Base-by-base conservation (phyloP, 768 basidiomycete species). In the Podaxis sp. region DNA sequence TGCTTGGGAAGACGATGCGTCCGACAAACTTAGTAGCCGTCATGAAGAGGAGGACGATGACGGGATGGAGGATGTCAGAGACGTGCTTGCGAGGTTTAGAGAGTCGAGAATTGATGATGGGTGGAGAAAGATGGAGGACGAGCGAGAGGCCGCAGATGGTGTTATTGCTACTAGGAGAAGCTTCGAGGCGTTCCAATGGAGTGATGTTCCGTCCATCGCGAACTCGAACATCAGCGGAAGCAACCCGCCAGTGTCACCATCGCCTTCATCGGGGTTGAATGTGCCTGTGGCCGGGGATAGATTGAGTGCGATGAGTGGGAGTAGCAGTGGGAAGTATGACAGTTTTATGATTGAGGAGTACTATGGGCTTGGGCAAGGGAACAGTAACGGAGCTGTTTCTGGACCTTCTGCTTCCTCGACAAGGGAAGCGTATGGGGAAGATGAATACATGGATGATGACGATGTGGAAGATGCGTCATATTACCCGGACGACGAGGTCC, bases 51-150 rank as follows among this genome's bases (percentile, higher is more conserved):
- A 61, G 25, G 63, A 55, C 2, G 60, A 59, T 4, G 36, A 61
- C 29, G 40, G 11, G 38, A 50, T 50, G 58, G 58, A 63, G n/a
- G 61, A 57, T 52, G 53, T 65, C 13, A 56, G 61, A 27, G 65
- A 40, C 2, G 63, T 66, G 27, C 38, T 66, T 29, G 59, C 63
- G 43, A 57, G 59, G 59, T 66, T 63, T 56, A 55, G 49, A 36
- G 65, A 60, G 25, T 58, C 65, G 37, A 62, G 55, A 13, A 38
- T 63, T 49, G 56, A 63, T 15, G 52, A 55, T 55, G 52, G 6
- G 22, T 37, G 38, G 58, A 60, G 22, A 52, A 46, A 43, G 51
- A 46, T 8, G 51, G 19, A 24, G 37, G 41, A 60, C 1, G 29
- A 33, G 43, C 27, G 47, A 24, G 46, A 41, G 59, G 47, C 25